Conservation (phyloP, 768 basidiomycete genomes). For the Harrya chromipes region DNA sequence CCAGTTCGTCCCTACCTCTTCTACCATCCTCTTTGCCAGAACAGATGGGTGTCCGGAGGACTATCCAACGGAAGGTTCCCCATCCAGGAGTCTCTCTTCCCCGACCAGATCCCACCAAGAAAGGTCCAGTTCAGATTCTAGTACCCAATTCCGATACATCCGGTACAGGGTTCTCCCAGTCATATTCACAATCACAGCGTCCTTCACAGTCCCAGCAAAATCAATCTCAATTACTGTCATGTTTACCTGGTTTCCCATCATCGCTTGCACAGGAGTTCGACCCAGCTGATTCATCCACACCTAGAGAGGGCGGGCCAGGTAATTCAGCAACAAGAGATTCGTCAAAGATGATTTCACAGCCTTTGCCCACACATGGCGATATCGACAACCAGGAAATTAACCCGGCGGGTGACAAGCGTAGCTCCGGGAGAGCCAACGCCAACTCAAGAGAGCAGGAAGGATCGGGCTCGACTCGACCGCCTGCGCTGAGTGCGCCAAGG, state of each 20-base stretch:
- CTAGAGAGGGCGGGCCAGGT: slow-evolving; percentile 1
- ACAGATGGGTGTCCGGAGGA: slow-evolving; percentile 17
- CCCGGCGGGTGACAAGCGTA: background rate
- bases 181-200: slow-evolving; percentile 28
- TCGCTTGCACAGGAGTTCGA: slow-evolving; percentile 22
- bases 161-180: slow-evolving; percentile 33
- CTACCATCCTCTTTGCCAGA: slow-evolving; percentile 5
- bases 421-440: background rate
- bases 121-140: slow-evolving; percentile 43
- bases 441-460: background rate
- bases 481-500: slow-evolving; percentile 5
- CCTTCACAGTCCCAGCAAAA: slow-evolving; percentile 32
- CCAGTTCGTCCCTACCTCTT: slow-evolving; percentile 12
- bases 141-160: slow-evolving; percentile 59
- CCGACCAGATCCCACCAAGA: slow-evolving; percentile 25
- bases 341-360: slow-evolving; percentile 6
- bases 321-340: background rate
- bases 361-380: background rate
- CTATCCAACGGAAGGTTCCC: slow-evolving; percentile 45
- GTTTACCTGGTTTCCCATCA: slow-evolving; percentile 12
- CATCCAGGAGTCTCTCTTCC: slow-evolving; percentile 38
- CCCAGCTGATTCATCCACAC: slow-evolving; percentile 20
- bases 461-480: background rate
- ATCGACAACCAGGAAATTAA: background rate
- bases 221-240: slow-evolving; percentile 11